phyloP scores from a whole-genome alignment of 768 basidiomycete species.

The Termitomyces sp. region DNA sequence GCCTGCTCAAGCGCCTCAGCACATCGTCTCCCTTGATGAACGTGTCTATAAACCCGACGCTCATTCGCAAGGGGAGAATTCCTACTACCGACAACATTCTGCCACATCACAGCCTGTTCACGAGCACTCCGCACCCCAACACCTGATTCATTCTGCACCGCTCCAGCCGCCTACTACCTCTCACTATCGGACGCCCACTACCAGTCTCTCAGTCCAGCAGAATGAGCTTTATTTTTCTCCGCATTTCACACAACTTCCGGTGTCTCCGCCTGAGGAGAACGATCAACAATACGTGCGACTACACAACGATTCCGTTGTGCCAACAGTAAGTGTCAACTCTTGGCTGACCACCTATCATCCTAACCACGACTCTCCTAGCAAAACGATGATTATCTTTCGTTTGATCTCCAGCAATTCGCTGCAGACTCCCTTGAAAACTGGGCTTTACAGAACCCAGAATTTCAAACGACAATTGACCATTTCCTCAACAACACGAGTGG shows the following conservation, averaged over 20 bases:
- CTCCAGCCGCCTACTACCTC: background rate
- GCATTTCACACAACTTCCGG: background rate
- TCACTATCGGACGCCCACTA: slow-evolving; percentile 1
- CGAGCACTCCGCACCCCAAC: background rate
- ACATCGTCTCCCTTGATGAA: background rate
- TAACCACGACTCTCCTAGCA: slow-evolving; percentile 1
- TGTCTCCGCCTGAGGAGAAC: background rate
- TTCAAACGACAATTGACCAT: slow-evolving; percentile 8
- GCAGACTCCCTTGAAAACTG: slow-evolving; percentile 4
- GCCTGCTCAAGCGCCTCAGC: slow-evolving; percentile 6
- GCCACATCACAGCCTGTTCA: background rate
- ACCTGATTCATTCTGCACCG: background rate
- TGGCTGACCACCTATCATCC: background rate
- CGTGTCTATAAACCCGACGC: background rate
- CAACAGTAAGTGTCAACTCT: background rate
- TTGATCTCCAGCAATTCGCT: slow-evolving; percentile 9
- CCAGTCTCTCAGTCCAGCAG: background rate
- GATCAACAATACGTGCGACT: slow-evolving; percentile 6
- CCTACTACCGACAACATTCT: slow-evolving; percentile 6
- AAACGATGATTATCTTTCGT: slow-evolving; percentile 3
- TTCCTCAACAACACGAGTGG: slow-evolving; percentile 8
- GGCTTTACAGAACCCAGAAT: slow-evolving; percentile 8
- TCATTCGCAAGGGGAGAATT: background rate
- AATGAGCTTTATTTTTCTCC: slow-evolving; percentile 1
- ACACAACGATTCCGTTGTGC: background rate